Evolutionary conservation across 371 early-diverging fungal genomes (phyloP), one percentile per base, ranked within the genome.

Genomic region (Sporodiniella umbellata): DNA sequence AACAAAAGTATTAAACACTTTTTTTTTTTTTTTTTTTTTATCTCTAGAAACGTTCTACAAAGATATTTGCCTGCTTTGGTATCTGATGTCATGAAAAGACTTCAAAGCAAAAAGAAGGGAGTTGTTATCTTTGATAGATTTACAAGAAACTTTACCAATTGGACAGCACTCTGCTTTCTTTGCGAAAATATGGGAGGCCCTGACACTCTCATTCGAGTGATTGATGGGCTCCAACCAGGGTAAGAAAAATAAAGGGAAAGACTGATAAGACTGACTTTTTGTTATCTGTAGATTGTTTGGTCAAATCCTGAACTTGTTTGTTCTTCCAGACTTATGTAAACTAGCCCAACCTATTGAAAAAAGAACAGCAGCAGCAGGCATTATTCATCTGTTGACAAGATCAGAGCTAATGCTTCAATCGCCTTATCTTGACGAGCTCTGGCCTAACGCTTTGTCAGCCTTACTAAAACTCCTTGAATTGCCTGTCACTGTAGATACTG

Each of bases 201-300:
- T 8, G 87, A 88, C 48, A 79, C 54, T 21, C 68, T 93, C 38
- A 69, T 95, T 50, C 72, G 75, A 11, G 67, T 85, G 1, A 84
- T 91, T 64, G 92, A 97, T 43, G 54, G 66, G 22, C 76, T 97
- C 35, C 94, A 95, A 66, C 79, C 85, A 2, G 78, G 68, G 79
- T 87, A 76, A 58, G 62, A 2, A 5, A 33, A 12, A 28, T 19
- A n/a, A 31, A 21, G 17, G 24, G 22, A 22, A 21, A 14, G 33
- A 37, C 10, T 5, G 8, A 10, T 7, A 33, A 28, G 5, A 42
- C 18, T 43, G 1, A 49, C 12, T 8, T n/a, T n/a, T n/a, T n/a
- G n/a, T n/a, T n/a, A 19, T 53, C 2, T 44, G 21, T 65, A 79
- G 83, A 8, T 65, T 94, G 46, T 89, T 94, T 68, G 78, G 79